phyloP scores from a whole-genome alignment of 1,284 basidiomycete genomes.

The Pseudozyma hubeiensis region DNA sequence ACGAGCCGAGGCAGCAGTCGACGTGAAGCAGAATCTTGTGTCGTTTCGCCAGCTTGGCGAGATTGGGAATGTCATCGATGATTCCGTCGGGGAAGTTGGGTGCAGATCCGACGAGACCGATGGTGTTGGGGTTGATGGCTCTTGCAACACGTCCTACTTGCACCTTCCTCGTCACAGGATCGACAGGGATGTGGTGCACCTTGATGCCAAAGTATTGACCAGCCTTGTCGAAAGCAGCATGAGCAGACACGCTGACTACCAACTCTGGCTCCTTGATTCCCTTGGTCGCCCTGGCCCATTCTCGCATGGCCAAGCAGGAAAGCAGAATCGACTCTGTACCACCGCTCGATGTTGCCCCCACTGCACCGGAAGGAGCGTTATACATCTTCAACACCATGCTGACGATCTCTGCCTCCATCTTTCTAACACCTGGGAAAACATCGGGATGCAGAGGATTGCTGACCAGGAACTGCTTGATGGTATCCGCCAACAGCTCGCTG shows the following conservation, averaged over 20 bases:
- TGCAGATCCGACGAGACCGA: constrained; percentile 85
- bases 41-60: constrained; percentile 80
- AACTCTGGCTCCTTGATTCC: constrained; percentile 93
- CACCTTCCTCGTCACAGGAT: constrained; percentile 82
- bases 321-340: constrained; percentile 96
- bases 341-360: constrained; percentile 89
- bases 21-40: constrained; percentile 90
- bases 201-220: constrained; percentile 91
- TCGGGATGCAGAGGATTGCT: constrained; percentile 94
- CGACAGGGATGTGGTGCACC: constrained; percentile 87
- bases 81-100: constrained; percentile 75
- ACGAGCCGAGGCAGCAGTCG: constrained; percentile 69
- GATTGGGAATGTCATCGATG: constrained; percentile 82
- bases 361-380: constrained; percentile 80
- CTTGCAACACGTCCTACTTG: constrained; percentile 81
- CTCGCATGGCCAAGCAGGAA: constrained; percentile 91
- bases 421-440: constrained; percentile 90
- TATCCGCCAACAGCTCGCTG: constrained; percentile 54
- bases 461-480: constrained; percentile 64
- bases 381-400: constrained; percentile 86
- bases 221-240: constrained; percentile 96
- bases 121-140: constrained; percentile 67
- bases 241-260: constrained; percentile 86
- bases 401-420: constrained; percentile 98
- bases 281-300: constrained; percentile 87